Evolutionary conservation across 2,329 filamentous ascomycete genomes (phyloP).

Genomic region (Aspergillus quadricinctus): DNA sequence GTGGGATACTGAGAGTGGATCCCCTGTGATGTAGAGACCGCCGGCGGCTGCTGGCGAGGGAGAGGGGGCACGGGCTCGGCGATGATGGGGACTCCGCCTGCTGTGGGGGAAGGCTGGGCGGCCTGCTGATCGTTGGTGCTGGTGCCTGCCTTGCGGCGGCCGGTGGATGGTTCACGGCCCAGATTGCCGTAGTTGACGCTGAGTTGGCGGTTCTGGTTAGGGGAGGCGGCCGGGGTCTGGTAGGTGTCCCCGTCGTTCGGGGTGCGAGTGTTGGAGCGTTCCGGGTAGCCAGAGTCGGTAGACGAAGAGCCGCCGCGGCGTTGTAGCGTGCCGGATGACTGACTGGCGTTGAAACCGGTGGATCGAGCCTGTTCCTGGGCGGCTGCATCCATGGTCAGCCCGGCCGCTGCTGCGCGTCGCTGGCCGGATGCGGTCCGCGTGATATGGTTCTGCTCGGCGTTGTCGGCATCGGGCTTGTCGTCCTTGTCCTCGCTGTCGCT

Average conservation of each 20-base stretch:
- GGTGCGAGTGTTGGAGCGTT: slow-evolving; percentile 31
- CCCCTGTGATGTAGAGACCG: background rate
- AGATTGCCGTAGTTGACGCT: slow-evolving; percentile 24
- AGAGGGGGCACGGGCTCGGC: slow-evolving; percentile 20
- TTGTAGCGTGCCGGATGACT: slow-evolving; percentile 23
- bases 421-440: slow-evolving; percentile 4
- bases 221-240: slow-evolving; percentile 22
- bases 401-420: slow-evolving; percentile 9
- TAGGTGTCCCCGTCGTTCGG: slow-evolving; percentile 25
- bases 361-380: slow-evolving; percentile 19
- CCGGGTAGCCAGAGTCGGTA: slow-evolving; percentile 31
- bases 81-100: slow-evolving; percentile 23
- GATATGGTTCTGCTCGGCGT: slow-evolving; percentile 14
- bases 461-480: slow-evolving; percentile 57
- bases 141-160: slow-evolving; percentile 31
- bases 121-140: slow-evolving; percentile 10
- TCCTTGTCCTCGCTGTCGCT: slow-evolving; percentile 62
- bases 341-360: slow-evolving; percentile 27
- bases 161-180: slow-evolving; percentile 36
- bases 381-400: slow-evolving; percentile 6
- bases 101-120: slow-evolving; percentile 1
- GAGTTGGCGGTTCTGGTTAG: slow-evolving; percentile 19
- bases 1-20: slow-evolving; percentile 2
- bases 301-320: slow-evolving; percentile 24
- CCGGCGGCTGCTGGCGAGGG: slow-evolving; percentile 1